phyloP scores from a whole-genome alignment of 257 asterid genomes.

The Solanum chilense region DNA sequence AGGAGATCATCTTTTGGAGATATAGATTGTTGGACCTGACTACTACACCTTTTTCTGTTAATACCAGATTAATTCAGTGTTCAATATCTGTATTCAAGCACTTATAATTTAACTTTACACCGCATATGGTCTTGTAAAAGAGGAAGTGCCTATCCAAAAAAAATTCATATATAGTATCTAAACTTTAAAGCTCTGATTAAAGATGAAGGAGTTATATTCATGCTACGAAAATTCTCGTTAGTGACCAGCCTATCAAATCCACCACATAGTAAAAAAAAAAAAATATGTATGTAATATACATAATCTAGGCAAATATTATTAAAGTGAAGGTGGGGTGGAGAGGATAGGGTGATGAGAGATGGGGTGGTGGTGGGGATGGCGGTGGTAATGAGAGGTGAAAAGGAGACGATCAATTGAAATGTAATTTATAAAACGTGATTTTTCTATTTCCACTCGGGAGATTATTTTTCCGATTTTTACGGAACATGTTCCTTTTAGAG shows the following conservation, averaged over 20 bases:
- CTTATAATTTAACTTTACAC: background rate
- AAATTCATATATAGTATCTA: background rate
- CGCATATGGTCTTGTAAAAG: rapidly evolving
- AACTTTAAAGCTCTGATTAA: background rate
- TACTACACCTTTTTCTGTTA: background rate
- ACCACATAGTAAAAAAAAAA: background rate
- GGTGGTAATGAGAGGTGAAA: too few relatives aligned
- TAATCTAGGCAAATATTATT: too few relatives aligned
- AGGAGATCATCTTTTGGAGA: background rate
- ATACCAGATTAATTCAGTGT: background rate
- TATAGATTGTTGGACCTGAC: background rate
- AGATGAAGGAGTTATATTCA: background rate
- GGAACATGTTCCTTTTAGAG: background rate
- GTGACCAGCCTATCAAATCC: background rate
- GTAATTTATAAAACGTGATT: too few relatives aligned
- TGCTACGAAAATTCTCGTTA: background rate
- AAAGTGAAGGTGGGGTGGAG: too few relatives aligned
- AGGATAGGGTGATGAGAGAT: too few relatives aligned
- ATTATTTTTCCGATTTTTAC: too few relatives aligned
- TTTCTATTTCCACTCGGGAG: background rate
- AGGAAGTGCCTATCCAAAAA: background rate
- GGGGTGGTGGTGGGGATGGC: too few relatives aligned
- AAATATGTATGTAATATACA: too few relatives aligned
- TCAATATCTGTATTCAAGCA: rapidly evolving
- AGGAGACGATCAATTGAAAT: background rate